A percentile compares a stretch with the other conserved stretches of the same genome.
Conservation (phyloP, 176 grass and related monocot species). For the Oryza meridionalis region DNA sequence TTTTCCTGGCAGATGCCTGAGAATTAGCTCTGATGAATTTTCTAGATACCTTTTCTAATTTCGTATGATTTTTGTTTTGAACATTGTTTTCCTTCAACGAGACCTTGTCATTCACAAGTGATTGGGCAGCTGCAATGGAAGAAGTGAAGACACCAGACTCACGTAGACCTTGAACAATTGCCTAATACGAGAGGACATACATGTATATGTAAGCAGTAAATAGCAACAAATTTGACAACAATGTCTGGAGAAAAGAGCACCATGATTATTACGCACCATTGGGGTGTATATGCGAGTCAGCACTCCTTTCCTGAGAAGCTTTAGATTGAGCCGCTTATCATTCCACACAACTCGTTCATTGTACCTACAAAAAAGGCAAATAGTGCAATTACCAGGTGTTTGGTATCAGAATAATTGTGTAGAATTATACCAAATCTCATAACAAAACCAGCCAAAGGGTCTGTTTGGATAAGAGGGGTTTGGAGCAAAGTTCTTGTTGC, state of each 20-base stretch:
- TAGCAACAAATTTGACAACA: conserved; percentile 19
- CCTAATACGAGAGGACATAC: conserved; percentile 44
- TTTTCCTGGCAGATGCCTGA: conserved; percentile 56
- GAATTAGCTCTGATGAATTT: conserved; percentile 17
- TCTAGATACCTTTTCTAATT: conserved; percentile 9
- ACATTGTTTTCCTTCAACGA: conserved; percentile 23
- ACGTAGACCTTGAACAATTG: conserved; percentile 81
- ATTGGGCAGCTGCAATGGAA: conserved; percentile 65
- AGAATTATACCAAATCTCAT: not conserved
- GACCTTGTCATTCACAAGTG: conserved; percentile 36
- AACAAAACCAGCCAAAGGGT: not conserved
- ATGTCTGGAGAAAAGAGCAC: not conserved
- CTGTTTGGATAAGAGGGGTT: not conserved
- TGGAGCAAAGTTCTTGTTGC: not conserved
- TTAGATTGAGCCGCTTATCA: conserved; percentile 74
- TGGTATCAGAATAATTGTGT: not conserved
- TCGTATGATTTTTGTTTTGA: conserved; percentile 30
- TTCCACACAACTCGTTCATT: conserved; percentile 93
- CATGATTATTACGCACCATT: conserved; percentile 58
- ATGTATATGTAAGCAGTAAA: conserved; percentile 3
- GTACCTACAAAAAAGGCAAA: conserved; percentile 53
- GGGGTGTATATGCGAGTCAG: conserved; percentile 85
- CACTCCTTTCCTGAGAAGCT: conserved; percentile 82
- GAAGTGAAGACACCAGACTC: conserved; percentile 88
- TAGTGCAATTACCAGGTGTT: not conserved